A percentile compares a stretch with the other conserved stretches of the same genome.
Evolutionary conservation across 2,329 filamentous ascomycete species (phyloP).

Genomic region (Biscogniauxia sp.): DNA sequence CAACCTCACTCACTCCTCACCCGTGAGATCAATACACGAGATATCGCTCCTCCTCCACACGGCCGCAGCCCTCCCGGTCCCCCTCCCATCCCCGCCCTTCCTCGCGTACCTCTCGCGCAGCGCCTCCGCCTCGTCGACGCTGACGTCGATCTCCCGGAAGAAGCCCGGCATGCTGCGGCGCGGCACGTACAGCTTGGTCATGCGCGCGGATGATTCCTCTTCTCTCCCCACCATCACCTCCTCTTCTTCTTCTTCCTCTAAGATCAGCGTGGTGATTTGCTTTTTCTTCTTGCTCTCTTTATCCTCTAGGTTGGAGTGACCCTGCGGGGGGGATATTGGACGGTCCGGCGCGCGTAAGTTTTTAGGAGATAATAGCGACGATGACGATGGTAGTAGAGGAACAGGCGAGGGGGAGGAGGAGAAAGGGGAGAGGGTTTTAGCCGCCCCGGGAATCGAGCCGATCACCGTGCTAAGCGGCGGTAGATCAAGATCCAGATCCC

Average conservation of each 20-base stretch:
- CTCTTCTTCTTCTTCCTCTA: too few species aligned
- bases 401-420: not conserved
- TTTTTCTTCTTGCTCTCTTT: not conserved
- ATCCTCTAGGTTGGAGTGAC: not conserved
- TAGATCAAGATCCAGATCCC: constrained; percentile 20
- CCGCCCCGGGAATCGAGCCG: constrained; percentile 4
- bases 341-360: not conserved
- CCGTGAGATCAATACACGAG: constrained; percentile 31
- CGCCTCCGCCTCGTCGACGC: constrained; percentile 27
- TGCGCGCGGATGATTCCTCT: constrained; percentile 16
- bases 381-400: not conserved
- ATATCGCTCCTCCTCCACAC: constrained; percentile 32
- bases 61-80: not conserved
- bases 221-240: not conserved
- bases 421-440: not conserved
- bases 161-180: constrained; percentile 38
- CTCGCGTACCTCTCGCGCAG: constrained; percentile 7
- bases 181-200: constrained; percentile 40
- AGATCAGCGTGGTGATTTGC: not conserved
- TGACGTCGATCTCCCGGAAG: constrained; percentile 35
- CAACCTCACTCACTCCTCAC: constrained; percentile 19
- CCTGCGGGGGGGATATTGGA: too few species aligned
- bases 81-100: not conserved
- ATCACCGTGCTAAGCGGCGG: constrained; percentile 25
- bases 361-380: not conserved